Conservation (phyloP, 2,329 filamentous ascomycete genomes). For the Trichoderma pleuroti region DNA sequence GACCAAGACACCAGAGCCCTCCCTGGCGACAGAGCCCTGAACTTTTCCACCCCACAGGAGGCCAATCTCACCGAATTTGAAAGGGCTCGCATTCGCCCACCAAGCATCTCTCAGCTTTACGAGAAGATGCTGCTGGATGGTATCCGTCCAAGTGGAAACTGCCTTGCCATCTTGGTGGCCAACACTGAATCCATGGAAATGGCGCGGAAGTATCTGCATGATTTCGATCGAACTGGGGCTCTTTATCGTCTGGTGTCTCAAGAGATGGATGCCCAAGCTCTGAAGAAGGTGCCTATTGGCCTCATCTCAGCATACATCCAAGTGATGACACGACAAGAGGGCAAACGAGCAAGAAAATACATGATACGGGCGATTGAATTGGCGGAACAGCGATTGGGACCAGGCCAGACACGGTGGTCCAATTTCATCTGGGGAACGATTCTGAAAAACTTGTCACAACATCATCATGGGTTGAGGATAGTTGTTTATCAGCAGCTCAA, state of each 20-base stretch:
- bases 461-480: conserved; percentile 28
- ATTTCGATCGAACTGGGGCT: conserved; percentile 33
- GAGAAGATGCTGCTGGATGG: conserved; percentile 51
- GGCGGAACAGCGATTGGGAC: conserved; percentile 27
- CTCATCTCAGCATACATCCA: conserved; percentile 51
- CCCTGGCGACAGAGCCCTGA: conserved; percentile 59
- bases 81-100: conserved; percentile 58
- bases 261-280: conserved; percentile 24
- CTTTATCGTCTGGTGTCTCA: conserved; percentile 23
- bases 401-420: conserved; percentile 28
- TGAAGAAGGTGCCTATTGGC: conserved; percentile 29
- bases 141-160: conserved; percentile 46
- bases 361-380: conserved; percentile 33
- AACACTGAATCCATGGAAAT: conserved; percentile 47
- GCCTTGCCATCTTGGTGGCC: conserved; percentile 54
- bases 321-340: conserved; percentile 26
- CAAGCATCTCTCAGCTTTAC: conserved; percentile 57
- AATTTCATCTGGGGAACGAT: conserved; percentile 34
- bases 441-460: conserved; percentile 33
- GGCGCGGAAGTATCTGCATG: conserved; percentile 49
- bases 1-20: conserved; percentile 32
- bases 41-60: conserved; percentile 35
- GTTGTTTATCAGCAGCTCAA: conserved; percentile 31
- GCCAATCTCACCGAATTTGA: conserved; percentile 63
- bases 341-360: conserved; percentile 24